Percentiles rank a stretch among this genome's conserved stretches.
phyloP scores from a whole-genome alignment of 805 yeast genomes.

The Torulaspora gathmanii region DNA sequence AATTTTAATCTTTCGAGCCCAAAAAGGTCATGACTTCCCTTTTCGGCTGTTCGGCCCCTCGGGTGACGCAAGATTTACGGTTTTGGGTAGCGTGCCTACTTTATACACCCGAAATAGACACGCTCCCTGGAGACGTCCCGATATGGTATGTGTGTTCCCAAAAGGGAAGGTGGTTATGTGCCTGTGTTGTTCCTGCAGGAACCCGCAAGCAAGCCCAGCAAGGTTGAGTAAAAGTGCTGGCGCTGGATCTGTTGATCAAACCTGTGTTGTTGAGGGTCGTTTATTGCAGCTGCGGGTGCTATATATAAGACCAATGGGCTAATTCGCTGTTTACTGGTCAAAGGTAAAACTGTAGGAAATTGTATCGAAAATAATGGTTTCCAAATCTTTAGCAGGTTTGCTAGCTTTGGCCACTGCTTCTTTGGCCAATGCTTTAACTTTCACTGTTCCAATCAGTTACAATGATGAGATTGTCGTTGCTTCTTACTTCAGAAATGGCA shows the following conservation, averaged over 20 bases:
- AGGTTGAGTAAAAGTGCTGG: too few relatives aligned
- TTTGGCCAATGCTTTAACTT: conserved; percentile 15
- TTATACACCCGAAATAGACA: neutral
- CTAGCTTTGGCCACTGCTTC: conserved; percentile 11
- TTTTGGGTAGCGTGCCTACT: neutral
- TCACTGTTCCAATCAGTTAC: conserved; percentile 18
- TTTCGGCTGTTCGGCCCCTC: neutral
- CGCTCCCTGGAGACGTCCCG: neutral
- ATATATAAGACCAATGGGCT: neutral
- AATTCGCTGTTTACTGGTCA: too few relatives aligned
- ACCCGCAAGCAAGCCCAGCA: neutral
- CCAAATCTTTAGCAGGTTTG: conserved; percentile 8
- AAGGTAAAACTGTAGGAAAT: neutral
- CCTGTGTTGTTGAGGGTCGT: neutral
- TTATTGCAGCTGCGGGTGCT: neutral
- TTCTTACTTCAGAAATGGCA: conserved; percentile 22
- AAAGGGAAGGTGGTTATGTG: neutral
- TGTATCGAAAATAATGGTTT: conserved; percentile 3
- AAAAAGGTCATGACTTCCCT: neutral
- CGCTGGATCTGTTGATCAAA: too few relatives aligned
- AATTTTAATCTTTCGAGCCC: neutral
- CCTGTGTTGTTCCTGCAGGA: neutral
- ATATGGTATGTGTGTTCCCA: neutral
- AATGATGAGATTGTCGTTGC: conserved; percentile 20
- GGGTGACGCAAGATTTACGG: neutral